These are phyloP conservation scores for Waltergamsia citrina DNA, from an alignment of 2,329 filamentous ascomycete species.

Conservation along the genomic window DNA sequence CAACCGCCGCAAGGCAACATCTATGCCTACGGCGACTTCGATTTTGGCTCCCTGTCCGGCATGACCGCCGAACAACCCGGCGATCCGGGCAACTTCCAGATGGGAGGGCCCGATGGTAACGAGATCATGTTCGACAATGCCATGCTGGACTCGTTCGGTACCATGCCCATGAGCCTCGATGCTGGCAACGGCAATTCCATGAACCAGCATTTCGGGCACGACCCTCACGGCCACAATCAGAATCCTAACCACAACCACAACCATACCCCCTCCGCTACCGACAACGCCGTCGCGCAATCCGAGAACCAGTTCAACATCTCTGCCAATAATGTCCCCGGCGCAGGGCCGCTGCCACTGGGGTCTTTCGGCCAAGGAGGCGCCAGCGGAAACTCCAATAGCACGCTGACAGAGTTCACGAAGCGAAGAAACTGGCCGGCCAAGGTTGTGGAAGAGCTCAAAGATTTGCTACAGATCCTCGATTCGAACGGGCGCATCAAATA, in stretches of 20 bases:
- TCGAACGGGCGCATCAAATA: constrained; percentile 77
- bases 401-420: constrained; percentile 50
- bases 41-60: constrained; percentile 16
- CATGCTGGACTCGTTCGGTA: constrained; percentile 25
- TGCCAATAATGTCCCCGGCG: constrained; percentile 28
- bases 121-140: constrained; percentile 36
- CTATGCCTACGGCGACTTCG: constrained; percentile 8
- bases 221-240: neutral
- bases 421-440: constrained; percentile 74
- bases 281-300: constrained; percentile 18
- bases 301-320: constrained; percentile 24
- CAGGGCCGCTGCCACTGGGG: constrained; percentile 29
- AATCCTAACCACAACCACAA: neutral
- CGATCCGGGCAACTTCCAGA: neutral
- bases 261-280: constrained; percentile 7
- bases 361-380: constrained; percentile 21
- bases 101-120: constrained; percentile 11
- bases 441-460: constrained; percentile 81
- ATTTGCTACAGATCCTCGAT: constrained; percentile 81
- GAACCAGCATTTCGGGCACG: constrained; percentile 6
- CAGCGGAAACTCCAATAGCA: constrained; percentile 24
- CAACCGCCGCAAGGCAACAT: constrained; percentile 19
- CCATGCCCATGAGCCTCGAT: constrained; percentile 35
- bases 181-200: constrained; percentile 15
- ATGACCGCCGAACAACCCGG: constrained; percentile 12